Percentiles rank a stretch among this genome's conserved stretches.
phyloP scores from a whole-genome alignment of 805 yeast species.

The Kazachstania psychrophila region DNA sequence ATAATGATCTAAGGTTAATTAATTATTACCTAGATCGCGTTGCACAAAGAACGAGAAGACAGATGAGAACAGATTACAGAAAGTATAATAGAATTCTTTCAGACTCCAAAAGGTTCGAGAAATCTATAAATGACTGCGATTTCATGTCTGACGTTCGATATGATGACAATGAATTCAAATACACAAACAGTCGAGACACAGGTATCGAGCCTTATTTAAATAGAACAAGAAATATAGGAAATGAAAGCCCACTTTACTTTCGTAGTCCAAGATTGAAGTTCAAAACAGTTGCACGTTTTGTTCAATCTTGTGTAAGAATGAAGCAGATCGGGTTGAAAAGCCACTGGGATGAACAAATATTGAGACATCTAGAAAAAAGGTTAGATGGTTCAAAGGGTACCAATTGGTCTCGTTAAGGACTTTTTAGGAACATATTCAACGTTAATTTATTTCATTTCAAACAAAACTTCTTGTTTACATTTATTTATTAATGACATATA shows the following conservation, averaged over 20 bases:
- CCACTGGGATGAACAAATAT: constrained; percentile 21
- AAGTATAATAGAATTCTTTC: constrained; percentile 20
- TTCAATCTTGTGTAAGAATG: constrained; percentile 25
- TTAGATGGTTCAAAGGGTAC: constrained; percentile 7
- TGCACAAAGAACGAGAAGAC: constrained; percentile 23
- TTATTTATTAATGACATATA: too few relatives aligned
- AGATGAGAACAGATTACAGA: constrained; percentile 22
- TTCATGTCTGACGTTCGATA: background rate
- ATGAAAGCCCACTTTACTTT: constrained; percentile 2
- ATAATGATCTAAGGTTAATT: constrained; percentile 26
- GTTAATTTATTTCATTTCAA: background rate
- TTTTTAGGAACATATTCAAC: too few relatives aligned
- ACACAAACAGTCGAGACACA: background rate
- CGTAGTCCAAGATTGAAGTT: constrained; percentile 12
- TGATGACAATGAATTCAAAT: background rate
- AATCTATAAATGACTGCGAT: constrained; percentile 1
- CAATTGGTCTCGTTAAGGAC: background rate
- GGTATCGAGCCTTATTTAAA: background rate
- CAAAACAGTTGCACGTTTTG: constrained; percentile 25
- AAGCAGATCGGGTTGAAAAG: constrained; percentile 17
- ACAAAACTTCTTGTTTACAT: too few relatives aligned
- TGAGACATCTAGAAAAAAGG: constrained; percentile 21
- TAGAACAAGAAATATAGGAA: background rate
- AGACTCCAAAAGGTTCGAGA: constrained; percentile 2
- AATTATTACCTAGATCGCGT: constrained; percentile 28